Evolutionary conservation across 2,329 filamentous ascomycete genomes (phyloP).

Genomic region (Hymenoscyphus salicellus): DNA sequence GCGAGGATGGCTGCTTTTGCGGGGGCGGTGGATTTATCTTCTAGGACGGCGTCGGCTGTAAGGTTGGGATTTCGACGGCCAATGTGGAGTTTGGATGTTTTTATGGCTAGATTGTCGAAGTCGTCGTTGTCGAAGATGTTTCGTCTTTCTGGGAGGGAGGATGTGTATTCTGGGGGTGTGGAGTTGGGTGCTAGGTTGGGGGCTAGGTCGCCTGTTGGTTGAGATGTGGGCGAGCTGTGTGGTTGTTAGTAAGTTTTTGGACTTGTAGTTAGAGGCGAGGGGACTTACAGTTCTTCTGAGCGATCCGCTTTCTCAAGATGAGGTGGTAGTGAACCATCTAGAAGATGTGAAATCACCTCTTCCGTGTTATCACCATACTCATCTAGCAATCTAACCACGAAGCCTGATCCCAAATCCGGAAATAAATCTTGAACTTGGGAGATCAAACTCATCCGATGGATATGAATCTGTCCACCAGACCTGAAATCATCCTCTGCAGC

Average conservation of each 20-base stretch:
- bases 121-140: slow-evolving; percentile 82
- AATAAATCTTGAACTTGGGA: slow-evolving; percentile 93
- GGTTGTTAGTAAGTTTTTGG: slow-evolving; percentile 15
- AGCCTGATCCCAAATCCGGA: slow-evolving; percentile 78
- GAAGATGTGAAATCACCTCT: slow-evolving; percentile 73
- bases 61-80: slow-evolving; percentile 64
- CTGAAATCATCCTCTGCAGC: slow-evolving; percentile 37
- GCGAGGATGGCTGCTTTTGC: slow-evolving; percentile 85
- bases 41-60: slow-evolving; percentile 70
- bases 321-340: slow-evolving; percentile 71
- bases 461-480: slow-evolving; percentile 44
- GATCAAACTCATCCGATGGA: slow-evolving; percentile 80
- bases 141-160: slow-evolving; percentile 52
- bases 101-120: slow-evolving; percentile 67
- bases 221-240: slow-evolving; percentile 26
- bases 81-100: slow-evolving; percentile 69
- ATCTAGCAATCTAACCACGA: slow-evolving; percentile 74
- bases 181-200: slow-evolving; percentile 55
- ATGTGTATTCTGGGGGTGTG: slow-evolving; percentile 48
- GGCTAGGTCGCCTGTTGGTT: slow-evolving; percentile 31
- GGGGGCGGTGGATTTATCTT: slow-evolving; percentile 61
- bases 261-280: not conserved
- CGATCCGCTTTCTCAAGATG: slow-evolving; percentile 64
- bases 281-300: slow-evolving; percentile 49
- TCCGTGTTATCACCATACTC: slow-evolving; percentile 76